Evolutionary conservation across 163 green algal genomes (phyloP).

Genomic region (Coccomyxa subellipsoidea): DNA sequence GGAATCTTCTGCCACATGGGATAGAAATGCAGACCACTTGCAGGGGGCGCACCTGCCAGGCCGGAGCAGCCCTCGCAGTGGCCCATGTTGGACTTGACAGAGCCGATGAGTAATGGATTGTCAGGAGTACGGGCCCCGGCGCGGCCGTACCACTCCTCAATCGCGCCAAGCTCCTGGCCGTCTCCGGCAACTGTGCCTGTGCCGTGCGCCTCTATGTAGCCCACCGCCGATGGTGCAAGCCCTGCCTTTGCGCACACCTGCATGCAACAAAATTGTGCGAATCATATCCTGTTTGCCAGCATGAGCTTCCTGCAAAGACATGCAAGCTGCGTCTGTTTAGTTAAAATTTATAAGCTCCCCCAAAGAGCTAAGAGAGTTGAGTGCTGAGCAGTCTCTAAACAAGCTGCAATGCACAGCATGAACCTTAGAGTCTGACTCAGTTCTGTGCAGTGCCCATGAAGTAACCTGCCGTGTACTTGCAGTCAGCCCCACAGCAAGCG

Average conservation of each 20-base stretch:
- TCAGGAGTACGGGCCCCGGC: neutral
- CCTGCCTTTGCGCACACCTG: conserved; percentile 11
- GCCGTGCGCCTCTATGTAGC: conserved; percentile 18
- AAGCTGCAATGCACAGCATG: too few relatives aligned
- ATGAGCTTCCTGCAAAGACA: too few relatives aligned
- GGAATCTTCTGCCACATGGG: neutral
- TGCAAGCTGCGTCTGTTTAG: too few relatives aligned
- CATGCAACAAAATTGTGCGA: too few relatives aligned
- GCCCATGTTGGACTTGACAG: conserved; percentile 23
- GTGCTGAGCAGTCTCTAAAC: too few relatives aligned
- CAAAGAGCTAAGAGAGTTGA: too few relatives aligned
- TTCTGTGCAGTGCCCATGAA: too few relatives aligned
- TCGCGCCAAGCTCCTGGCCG: conserved; percentile 12
- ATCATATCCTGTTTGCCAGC: too few relatives aligned
- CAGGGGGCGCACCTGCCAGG: conserved; percentile 11
- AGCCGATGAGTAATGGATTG: conserved; percentile 8
- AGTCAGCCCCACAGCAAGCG: too few relatives aligned
- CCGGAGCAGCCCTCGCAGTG: conserved; percentile 18
- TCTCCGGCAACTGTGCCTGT: conserved; percentile 18
- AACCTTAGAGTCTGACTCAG: too few relatives aligned
- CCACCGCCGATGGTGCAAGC: neutral
- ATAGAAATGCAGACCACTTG: neutral
- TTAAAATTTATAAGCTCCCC: too few relatives aligned
- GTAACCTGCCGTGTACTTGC: too few relatives aligned
- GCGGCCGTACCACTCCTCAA: conserved; percentile 11